Evolutionary conservation across 192 early-diverging fungal genomes (phyloP).

Genomic region (Podila epicladia): DNA sequence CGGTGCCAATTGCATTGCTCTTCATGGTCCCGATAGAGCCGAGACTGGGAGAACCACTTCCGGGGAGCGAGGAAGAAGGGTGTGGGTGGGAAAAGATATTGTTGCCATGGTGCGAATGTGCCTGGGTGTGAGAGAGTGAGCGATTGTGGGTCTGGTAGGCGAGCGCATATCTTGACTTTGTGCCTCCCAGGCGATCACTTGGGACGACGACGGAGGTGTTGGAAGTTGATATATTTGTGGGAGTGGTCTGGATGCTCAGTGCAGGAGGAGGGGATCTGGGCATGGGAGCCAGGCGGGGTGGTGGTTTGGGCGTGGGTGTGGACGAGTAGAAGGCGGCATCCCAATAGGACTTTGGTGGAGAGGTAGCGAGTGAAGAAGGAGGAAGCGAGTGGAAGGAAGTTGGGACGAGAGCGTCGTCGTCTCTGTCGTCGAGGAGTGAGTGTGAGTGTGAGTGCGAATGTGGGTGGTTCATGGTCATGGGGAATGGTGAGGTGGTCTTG

Average conservation of each 20-base stretch:
- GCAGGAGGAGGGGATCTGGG: constrained; percentile 35
- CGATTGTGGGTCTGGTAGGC: constrained; percentile 27
- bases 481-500: no score
- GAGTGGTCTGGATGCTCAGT: background rate
- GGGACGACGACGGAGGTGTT: background rate
- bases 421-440: background rate
- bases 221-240: constrained; percentile 1
- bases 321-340: constrained; percentile 26
- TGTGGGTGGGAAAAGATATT: constrained; percentile 28
- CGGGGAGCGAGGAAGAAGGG: background rate
- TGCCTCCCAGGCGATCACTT: constrained; percentile 8
- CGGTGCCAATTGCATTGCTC: background rate
- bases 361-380: constrained; percentile 2
- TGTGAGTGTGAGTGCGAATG: background rate
- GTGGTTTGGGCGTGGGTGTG: constrained; percentile 38
- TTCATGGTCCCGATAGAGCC: constrained; percentile 17
- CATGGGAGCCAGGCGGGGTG: constrained; percentile 39
- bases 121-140: constrained; percentile 37
- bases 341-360: constrained; percentile 24
- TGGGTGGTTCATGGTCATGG: no score
- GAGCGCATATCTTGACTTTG: constrained; percentile 31
- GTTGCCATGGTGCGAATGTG: constrained; percentile 38
- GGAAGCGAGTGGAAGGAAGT: background rate
- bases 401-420: constrained; percentile 43
- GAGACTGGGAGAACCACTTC: constrained; percentile 17